Evolutionary conservation across 345 rosid genomes (phyloP).

Genomic region (Camelina hispida): DNA sequence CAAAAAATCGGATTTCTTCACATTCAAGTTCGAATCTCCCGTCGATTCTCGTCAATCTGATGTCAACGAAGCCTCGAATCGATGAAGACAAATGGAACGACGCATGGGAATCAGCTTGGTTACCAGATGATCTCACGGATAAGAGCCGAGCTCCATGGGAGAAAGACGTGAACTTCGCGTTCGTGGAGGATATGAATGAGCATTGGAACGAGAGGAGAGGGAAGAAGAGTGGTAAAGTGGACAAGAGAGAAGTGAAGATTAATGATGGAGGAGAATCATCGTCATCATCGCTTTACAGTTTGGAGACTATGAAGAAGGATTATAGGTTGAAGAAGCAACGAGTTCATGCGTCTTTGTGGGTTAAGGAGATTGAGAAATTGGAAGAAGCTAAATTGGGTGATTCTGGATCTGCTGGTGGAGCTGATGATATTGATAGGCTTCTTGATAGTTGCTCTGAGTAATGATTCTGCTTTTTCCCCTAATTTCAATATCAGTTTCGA

Average conservation of each 20-base stretch:
- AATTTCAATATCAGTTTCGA: background rate
- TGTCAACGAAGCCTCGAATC: conserved; percentile 49
- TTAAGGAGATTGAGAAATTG: conserved; percentile 86
- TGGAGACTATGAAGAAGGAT: conserved; percentile 89
- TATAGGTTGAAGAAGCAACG: conserved; percentile 93
- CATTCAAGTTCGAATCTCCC: conserved; percentile 29
- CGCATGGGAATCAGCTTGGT: conserved; percentile 94
- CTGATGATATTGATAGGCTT: conserved; percentile 80
- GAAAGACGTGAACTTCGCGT: conserved; percentile 77
- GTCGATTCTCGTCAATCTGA: conserved; percentile 19
- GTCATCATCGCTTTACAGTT: conserved; percentile 56
- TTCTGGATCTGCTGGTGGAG: conserved; percentile 47
- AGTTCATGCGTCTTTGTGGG: conserved; percentile 86
- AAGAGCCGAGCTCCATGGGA: conserved; percentile 84
- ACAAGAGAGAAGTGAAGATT: conserved; percentile 34
- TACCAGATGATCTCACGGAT: conserved; percentile 69
- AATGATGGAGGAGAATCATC: conserved; percentile 1
- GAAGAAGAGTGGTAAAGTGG: conserved; percentile 39
- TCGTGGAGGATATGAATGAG: conserved; percentile 92
- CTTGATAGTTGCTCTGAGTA: conserved; percentile 90
- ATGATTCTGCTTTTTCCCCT: conserved; percentile 25
- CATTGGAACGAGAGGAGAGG: conserved; percentile 80
- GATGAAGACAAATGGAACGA: conserved; percentile 89
- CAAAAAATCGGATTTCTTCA: background rate
- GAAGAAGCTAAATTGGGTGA: conserved; percentile 76